Evolutionary conservation across 805 yeast genomes (phyloP), one percentile per base, ranked within the genome.

Genomic region (Hanseniaspora singularis): DNA sequence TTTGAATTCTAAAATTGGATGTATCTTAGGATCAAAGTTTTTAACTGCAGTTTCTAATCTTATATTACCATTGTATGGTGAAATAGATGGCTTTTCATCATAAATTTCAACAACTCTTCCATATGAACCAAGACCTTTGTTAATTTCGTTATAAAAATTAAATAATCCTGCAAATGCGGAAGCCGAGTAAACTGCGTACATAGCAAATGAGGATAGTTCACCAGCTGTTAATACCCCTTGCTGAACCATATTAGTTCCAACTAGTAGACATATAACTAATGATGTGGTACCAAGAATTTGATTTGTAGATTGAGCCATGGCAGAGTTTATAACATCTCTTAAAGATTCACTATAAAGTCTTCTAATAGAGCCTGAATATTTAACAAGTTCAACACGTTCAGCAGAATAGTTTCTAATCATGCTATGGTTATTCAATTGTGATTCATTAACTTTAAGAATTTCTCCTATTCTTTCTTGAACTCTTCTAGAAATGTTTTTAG

Each of bases 91-190:
- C 52, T 77, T 69, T 62, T 86, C 71, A 51, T 83, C 92, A 50
- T 81, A 76, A 41, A 89, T 68, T 60, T 89, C 97, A 66, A 89
- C 88, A 22, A 89, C 74, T 50, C 97, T 70, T 42, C 87, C 80
- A 0, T 96, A 92, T 0, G 97, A 96, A 42, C 97, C 97, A 7
- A 88, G 83, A 48, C 96, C 97, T 65, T 89, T 89, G 96, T 89
- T 89, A 50, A 89, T 67, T 61, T 89, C 97, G 2, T 94, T 78
- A 59, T 88, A 89, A 60, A 89, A 89, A 56, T 82, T 83, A 0
- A 95, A 89, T 16, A 89, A 61, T 0, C 96, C 95, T 62, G 83
- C 82, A 55, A 88, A 83, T 8, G 96, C 85, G n/a, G 86, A 71
- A 0, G 96, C 97, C 2, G 95, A 82, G 62, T 84, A 89, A 1